Evolutionary conservation across 768 basidiomycete species (phyloP).

Genomic region (Rhizopogon rudus): DNA sequence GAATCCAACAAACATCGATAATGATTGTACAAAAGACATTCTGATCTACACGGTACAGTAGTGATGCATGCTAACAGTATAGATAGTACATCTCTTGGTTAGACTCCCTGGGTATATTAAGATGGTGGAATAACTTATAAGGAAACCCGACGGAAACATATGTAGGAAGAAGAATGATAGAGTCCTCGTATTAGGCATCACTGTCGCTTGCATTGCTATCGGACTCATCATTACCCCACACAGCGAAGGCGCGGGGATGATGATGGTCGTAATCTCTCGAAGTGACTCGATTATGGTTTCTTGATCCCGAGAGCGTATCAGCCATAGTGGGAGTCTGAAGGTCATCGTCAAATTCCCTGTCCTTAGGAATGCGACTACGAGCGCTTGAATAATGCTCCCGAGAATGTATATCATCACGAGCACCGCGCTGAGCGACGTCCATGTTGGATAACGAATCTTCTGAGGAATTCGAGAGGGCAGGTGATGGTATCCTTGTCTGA

Average conservation of each 20-base stretch:
- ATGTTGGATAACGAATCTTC: constrained; percentile 28
- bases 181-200: constrained; percentile 30
- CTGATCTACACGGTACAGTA: neutral
- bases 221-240: constrained; percentile 86
- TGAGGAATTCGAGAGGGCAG: constrained; percentile 36
- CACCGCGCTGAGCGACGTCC: constrained; percentile 39
- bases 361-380: constrained; percentile 55
- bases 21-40: neutral
- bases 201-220: constrained; percentile 81
- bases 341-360: constrained; percentile 55
- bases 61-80: neutral
- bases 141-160: neutral
- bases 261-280: constrained; percentile 21
- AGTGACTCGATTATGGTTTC: constrained; percentile 7
- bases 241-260: constrained; percentile 64
- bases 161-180: neutral
- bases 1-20: neutral
- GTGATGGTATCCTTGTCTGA: constrained; percentile 17
- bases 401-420: constrained; percentile 49
- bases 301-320: constrained; percentile 19
- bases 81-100: constrained; percentile 3
- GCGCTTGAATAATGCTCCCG: constrained; percentile 31
- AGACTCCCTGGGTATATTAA: neutral
- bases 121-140: neutral
- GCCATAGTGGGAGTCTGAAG: constrained; percentile 59